Base-by-base conservation (phyloP, 2,329 filamentous ascomycete genomes). In the Boeremia exigua region DNA sequence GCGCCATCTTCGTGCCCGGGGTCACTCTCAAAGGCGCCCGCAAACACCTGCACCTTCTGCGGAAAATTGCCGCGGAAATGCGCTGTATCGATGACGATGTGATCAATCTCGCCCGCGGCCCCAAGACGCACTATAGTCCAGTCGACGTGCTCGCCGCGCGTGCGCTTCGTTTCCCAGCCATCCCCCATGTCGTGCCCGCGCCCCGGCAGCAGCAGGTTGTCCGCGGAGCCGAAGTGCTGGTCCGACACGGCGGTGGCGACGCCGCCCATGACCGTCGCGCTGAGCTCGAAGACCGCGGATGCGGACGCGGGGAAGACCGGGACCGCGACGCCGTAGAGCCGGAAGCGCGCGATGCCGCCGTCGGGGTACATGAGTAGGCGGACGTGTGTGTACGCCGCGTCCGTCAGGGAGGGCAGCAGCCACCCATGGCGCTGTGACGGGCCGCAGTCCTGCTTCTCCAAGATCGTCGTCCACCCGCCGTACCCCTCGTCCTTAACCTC, bases 51-150 rank as follows among this genome's bases (percentile, higher is more conserved):
- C 19, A 91, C 86, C 68, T 88, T 86, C 74, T 92, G 88, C 5
- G 91, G 91, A 67, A 89, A 95, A 78, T 96, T 96, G 12, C 91
- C 91, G 48, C 91, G 78, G 75, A 93, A 96, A 75, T 91, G 90
- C 37, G 90, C 90, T 7, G 91, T 95, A 72, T 96, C 91, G 27
- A 93, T 84, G 14, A 93, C 77, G 51, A 93, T 79, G 63, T 82
- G 86, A 67, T 87, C 84, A 58, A 90, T 83, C 56, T 81, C 80
- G 7, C 86, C 88, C 4, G 84, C 81, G 0, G 85, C 84, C 23
- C 90, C 91, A 17, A 95, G 83, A 43, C 85, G 84, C 61, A 95
- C 84, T 63, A 94, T 86, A n/a, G 87, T 82, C 90, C 91, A 95
- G 75, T 95, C 91, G 17, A 90, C 78, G 74, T 95, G 91, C 73